phyloP scores from a whole-genome alignment of 1,284 basidiomycete species.

The Sporisorium reilianum region DNA sequence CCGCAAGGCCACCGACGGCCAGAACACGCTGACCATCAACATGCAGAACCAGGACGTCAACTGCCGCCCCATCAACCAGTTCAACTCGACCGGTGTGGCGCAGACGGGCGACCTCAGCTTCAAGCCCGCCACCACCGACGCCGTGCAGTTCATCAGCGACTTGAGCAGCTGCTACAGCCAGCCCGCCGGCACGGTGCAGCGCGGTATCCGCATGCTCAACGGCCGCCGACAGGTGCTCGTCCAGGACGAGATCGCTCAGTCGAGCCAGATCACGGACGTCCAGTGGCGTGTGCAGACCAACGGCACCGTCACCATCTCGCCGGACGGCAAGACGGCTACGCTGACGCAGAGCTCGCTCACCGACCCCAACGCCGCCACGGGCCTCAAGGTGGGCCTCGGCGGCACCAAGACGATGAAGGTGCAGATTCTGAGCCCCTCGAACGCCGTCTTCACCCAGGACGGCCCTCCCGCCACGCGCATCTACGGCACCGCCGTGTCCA shows the following conservation, averaged over 20 bases:
- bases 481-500: constrained; percentile 76
- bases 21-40: constrained; percentile 90
- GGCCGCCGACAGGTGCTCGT: constrained; percentile 86
- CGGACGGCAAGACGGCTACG: constrained; percentile 74
- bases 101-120: constrained; percentile 81
- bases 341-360: constrained; percentile 75
- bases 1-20: constrained; percentile 94
- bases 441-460: constrained; percentile 70
- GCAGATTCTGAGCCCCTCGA: constrained; percentile 74
- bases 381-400: constrained; percentile 55
- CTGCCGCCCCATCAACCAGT: constrained; percentile 76
- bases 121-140: constrained; percentile 77
- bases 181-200: constrained; percentile 76
- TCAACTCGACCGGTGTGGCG: constrained; percentile 75
- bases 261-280: constrained; percentile 69
- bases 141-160: constrained; percentile 85
- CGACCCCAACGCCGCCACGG: constrained; percentile 74
- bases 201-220: constrained; percentile 90
- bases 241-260: constrained; percentile 70
- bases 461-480: constrained; percentile 66
- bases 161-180: constrained; percentile 83
- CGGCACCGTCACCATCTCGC: constrained; percentile 72
- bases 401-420: constrained; percentile 71
- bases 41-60: constrained; percentile 83
- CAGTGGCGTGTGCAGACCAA: constrained; percentile 98